phyloP scores from a whole-genome alignment of 164 flowering plant genomes.

The Kalanchoe fedtschenkoi region DNA sequence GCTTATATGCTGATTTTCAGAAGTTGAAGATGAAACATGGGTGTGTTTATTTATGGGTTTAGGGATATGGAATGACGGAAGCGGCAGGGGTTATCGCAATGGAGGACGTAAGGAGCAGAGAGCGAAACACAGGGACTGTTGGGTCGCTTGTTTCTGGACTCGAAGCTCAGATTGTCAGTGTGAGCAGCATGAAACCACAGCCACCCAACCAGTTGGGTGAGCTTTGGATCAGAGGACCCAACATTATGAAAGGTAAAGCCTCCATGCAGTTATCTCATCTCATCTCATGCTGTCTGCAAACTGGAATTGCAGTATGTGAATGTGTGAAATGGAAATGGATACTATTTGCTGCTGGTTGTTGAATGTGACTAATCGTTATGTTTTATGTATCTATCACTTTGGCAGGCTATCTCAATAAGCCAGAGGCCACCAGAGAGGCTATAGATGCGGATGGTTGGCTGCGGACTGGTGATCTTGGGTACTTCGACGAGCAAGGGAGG shows the following conservation, averaged over 20 bases:
- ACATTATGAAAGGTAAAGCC: constrained; percentile 41
- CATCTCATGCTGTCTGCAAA: no score
- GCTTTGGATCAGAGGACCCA: constrained; percentile 39
- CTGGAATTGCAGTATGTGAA: no score
- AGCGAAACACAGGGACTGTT: constrained; percentile 54
- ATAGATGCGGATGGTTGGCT: constrained; percentile 45
- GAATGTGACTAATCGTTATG: no score
- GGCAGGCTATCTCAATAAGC: constrained; percentile 48
- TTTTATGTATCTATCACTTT: no score
- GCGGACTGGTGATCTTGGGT: constrained; percentile 53
- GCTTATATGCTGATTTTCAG: no score
- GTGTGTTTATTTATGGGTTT: constrained; percentile 11
- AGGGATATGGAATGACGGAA: constrained; percentile 98
- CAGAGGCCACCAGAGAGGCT: constrained; percentile 34
- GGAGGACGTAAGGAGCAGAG: constrained; percentile 32
- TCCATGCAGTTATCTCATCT: no score
- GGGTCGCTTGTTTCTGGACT: constrained; percentile 65
- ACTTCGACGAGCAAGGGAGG: constrained; percentile 38
- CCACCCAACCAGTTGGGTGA: constrained; percentile 52
- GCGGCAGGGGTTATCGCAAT: constrained; percentile 60
- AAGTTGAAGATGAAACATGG: no score
- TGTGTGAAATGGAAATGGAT: no score
- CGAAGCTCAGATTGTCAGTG: constrained; percentile 60
- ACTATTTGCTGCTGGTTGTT: no score
- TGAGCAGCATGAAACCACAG: constrained; percentile 56